Base-by-base conservation (phyloP, 306 rosid species). In the Ochetophila trinervis region DNA sequence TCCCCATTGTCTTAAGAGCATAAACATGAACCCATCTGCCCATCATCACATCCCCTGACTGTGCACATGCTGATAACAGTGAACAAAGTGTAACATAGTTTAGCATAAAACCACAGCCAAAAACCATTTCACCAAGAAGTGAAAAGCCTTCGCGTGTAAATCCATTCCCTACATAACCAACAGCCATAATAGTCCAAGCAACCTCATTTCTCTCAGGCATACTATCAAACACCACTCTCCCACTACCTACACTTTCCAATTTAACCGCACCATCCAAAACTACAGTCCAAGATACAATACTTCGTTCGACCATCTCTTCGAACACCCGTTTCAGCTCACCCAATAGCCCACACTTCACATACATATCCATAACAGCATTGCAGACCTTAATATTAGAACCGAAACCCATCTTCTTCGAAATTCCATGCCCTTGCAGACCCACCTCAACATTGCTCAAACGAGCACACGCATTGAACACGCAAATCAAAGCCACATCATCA, bases 141-240 rank as follows among this genome's bases (percentile, higher is more conserved):
- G 11, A 20, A 64, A 85, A 78, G 0, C 85, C 85, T 63, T 87
- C 83, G 15, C 44, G 19, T 2, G 80, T 72, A 67, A 81, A 74
- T 23, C 85, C 91, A 22, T 69, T 79, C 50, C 69, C 84, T 51
- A 80, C 78, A 66, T 81, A 90, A 4, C 88, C 89, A 35, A 71
- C 84, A 6, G 85, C 73, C 91, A 90, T 74, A 53, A 87, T 61
- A 47, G 96, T 90, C 96, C 96, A 83, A 62, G 91, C 87, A 65
- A 87, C 84, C 70, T 76, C 96, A 65, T 90, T 90, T 66, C 75
- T 87, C 74, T 85, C 91, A 2, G 81, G 85, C 96, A 87, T 90
- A 62, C 6, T 67, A 57, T 87, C 85, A 62, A 87, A 85, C 86
- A 85, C 77, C 57, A 19, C 50, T 42, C 88, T 81, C 74, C 86